Base-by-base conservation (phyloP, 2,329 filamentous ascomycete species). In the Cercospora sp. region DNA sequence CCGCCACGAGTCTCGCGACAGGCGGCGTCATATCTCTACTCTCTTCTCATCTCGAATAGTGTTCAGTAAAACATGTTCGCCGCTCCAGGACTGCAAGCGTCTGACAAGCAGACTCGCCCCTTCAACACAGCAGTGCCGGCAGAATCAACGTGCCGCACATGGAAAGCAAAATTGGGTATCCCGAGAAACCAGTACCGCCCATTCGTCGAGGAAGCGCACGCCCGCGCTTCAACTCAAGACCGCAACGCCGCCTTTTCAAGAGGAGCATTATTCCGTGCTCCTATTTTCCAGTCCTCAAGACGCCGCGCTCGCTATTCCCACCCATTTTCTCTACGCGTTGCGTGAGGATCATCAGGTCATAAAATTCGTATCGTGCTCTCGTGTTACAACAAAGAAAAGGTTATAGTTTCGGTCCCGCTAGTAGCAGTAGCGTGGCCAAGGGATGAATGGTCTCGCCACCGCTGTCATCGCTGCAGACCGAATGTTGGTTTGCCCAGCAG, bases 401-500 rank as follows among this genome's bases (percentile, higher is more conserved):
- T 18, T 51, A 51, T 36, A 28, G 30, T 13, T 31, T 42, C 33
- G 18, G 30, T 20, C 48, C 39, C 33, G n/a, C 48, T 53, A 13
- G 65, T 23, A 51, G 18, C 45, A 53, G 36, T 33, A 48, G 26
- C 28, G 45, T 53, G 59, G 60, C 7, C 28, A 57, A 58, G 48
- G 13, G 28, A 39, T 64, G 45, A n/a, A 10, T 53, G 58, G n/a
- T 23, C 48, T 23, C 55, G 61, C 28, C 23, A 9, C 36, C 61
- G 3, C 28, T n/a, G 53, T 69, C 60, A 73, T 31, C 70, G 65
- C 45, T 69, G 68, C 45, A 70, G 53, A 64, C 68, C 68, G 39
- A 70, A 69, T 45, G 65, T 68, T n/a, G 70, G 67, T 63, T 67
- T 63, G 16, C 64, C 66, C 51, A 76, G 70, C 53, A 76, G 65